phyloP scores from a whole-genome alignment of 2,329 filamentous ascomycete species.

The Mycosphaerella sp. region DNA sequence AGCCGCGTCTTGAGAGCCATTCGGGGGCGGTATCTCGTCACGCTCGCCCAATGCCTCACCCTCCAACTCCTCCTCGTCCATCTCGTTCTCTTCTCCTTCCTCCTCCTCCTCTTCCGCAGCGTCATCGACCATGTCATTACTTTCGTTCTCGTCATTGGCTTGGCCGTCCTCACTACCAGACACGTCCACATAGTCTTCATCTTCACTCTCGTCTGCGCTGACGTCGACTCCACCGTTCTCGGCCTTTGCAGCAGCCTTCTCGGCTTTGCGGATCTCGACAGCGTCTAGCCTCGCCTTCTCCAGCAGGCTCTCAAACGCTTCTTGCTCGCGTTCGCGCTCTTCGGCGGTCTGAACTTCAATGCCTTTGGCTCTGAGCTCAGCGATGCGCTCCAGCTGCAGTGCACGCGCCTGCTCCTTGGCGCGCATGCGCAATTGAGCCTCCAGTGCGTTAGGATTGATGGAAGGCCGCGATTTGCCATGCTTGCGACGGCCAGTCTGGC shows the following conservation, averaged over 20 bases:
- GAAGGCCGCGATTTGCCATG: constrained; percentile 52
- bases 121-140: constrained; percentile 18
- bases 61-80: constrained; percentile 18
- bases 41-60: constrained; percentile 19
- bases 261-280: constrained; percentile 67
- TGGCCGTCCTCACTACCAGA: constrained; percentile 20
- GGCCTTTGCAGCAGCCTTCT: constrained; percentile 67
- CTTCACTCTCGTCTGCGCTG: constrained; percentile 53
- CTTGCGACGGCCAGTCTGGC: constrained; percentile 48
- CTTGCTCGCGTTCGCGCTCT: constrained; percentile 74
- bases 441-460: constrained; percentile 65
- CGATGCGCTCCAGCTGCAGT: constrained; percentile 70
- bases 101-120: constrained; percentile 27
- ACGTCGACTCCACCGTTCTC: constrained; percentile 43
- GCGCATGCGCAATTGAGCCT: constrained; percentile 59
- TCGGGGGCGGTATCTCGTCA: not conserved
- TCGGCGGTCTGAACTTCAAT: constrained; percentile 77
- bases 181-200: constrained; percentile 38
- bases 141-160: not conserved
- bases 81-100: constrained; percentile 19
- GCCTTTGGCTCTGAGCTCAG: constrained; percentile 70
- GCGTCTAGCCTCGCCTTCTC: constrained; percentile 77
- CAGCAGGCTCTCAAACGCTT: constrained; percentile 80
- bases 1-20: constrained; percentile 34
- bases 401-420: constrained; percentile 72